These are phyloP conservation scores for Globisporangium uncinulatum DNA, from an alignment of 352 stramenopile genomes.

Conservation along the genomic window DNA sequence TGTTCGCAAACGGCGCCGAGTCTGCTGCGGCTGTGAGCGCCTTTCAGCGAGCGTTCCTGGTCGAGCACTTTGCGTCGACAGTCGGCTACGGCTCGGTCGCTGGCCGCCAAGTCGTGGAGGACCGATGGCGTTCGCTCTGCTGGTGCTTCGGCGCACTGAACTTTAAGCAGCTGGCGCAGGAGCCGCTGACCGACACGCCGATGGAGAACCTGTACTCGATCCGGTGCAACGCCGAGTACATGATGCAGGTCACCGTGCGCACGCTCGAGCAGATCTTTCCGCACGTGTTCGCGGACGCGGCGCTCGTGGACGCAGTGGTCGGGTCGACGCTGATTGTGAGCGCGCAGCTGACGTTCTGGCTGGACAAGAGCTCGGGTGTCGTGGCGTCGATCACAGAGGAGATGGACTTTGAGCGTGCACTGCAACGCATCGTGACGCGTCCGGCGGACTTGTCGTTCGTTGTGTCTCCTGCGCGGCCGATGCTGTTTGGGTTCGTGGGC, in stretches of 20 bases:
- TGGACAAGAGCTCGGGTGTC: slow-evolving; percentile 12
- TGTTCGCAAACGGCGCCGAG: slow-evolving; percentile 5
- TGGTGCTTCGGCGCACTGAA: slow-evolving; percentile 11
- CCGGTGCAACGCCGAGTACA: slow-evolving; percentile 6
- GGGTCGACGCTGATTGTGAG: slow-evolving; percentile 10
- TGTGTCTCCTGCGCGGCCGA: slow-evolving; percentile 7
- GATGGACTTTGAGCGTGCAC: slow-evolving; percentile 27
- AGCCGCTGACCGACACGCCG: slow-evolving; percentile 2
- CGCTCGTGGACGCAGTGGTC: slow-evolving; percentile 1
- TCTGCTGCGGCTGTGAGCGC: background rate
- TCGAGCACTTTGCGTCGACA: slow-evolving; percentile 5
- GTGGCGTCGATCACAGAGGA: slow-evolving; percentile 14
- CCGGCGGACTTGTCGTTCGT: slow-evolving; percentile 20
- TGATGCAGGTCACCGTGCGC: slow-evolving; percentile 9
- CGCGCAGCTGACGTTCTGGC: slow-evolving; percentile 18
- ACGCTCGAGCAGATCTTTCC: slow-evolving; percentile 12
- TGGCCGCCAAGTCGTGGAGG: slow-evolving; percentile 8
- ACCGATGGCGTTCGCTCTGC: slow-evolving; percentile 15
- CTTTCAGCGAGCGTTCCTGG: slow-evolving; percentile 5
- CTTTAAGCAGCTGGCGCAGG: background rate
- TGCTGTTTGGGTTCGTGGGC: slow-evolving; percentile 7
- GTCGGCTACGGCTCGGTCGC: slow-evolving; percentile 6
- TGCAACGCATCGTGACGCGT: slow-evolving; percentile 19
- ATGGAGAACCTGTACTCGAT: slow-evolving; percentile 7
- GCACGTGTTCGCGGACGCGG: slow-evolving; percentile 1